These are phyloP conservation scores for Royoungia palumana DNA, from an alignment of 768 basidiomycete genomes.

Conservation along the genomic window DNA sequence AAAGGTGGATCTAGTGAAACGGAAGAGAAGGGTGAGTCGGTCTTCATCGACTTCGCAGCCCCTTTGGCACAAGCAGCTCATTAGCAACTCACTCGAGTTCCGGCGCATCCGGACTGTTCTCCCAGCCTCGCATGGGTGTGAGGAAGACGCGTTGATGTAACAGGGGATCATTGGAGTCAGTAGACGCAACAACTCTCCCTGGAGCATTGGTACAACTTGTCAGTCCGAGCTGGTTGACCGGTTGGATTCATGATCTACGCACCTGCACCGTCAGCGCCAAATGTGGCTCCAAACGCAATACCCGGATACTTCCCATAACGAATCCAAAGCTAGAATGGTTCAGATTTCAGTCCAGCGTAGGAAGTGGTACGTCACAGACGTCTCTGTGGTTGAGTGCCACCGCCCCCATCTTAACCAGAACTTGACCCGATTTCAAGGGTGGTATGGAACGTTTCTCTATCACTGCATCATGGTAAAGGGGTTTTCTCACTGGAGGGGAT, in stretches of 20 bases:
- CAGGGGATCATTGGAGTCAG: slow-evolving; percentile 50
- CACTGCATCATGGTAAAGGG: slow-evolving; percentile 54
- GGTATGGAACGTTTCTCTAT: slow-evolving; percentile 51
- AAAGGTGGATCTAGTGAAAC: slow-evolving; percentile 40
- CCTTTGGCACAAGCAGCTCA: too few species aligned
- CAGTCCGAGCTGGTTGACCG: too few species aligned
- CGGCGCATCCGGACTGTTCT: slow-evolving; percentile 57
- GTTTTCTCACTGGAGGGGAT: slow-evolving; percentile 36
- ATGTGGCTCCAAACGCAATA: slow-evolving; percentile 54
- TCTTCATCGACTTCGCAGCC: too few species aligned
- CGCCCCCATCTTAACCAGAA: slow-evolving; percentile 66
- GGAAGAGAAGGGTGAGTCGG: neutral
- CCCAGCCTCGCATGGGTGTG: slow-evolving; percentile 77
- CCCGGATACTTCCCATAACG: slow-evolving; percentile 64
- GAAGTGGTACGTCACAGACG: slow-evolving; percentile 34
- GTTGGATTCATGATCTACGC: neutral
- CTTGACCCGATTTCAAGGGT: slow-evolving; percentile 48
- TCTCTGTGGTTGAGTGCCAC: slow-evolving; percentile 79
- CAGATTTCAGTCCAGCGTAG: neutral
- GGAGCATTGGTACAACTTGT: neutral
- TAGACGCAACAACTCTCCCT: slow-evolving; percentile 65
- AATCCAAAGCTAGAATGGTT: slow-evolving; percentile 60
- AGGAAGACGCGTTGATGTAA: slow-evolving; percentile 68
- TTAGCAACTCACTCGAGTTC: slow-evolving; percentile 50
- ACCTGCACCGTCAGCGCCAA: slow-evolving; percentile 79